Percentiles rank a stretch among this genome's conserved stretches.
These are phyloP conservation scores for Candida fluviatilis DNA, from an alignment of 805 yeast species.

Conservation along the genomic window DNA sequence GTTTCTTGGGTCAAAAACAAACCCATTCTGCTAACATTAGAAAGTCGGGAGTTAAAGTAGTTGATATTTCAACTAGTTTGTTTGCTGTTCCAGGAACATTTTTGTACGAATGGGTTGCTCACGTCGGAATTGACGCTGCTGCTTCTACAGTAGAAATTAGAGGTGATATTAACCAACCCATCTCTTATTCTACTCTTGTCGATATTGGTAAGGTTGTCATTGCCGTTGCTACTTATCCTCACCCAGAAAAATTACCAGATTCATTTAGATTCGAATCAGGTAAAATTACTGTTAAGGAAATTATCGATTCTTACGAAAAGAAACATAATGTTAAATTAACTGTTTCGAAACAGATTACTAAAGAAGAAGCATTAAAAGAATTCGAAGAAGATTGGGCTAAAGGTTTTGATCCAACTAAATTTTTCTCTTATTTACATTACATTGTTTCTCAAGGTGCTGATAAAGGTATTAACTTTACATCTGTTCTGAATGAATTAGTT, in stretches of 20 bases:
- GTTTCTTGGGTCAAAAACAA: slow-evolving; percentile 28
- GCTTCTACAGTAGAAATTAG: slow-evolving; percentile 28
- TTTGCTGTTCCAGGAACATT: slow-evolving; percentile 13
- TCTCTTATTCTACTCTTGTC: slow-evolving; percentile 31
- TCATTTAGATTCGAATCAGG: slow-evolving; percentile 40
- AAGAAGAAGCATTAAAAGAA: slow-evolving; percentile 19
- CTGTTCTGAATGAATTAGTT: slow-evolving; percentile 27
- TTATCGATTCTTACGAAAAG: slow-evolving; percentile 38
- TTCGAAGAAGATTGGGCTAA: slow-evolving; percentile 12
- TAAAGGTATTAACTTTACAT: slow-evolving; percentile 16
- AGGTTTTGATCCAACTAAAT: slow-evolving; percentile 30
- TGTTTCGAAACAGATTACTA: slow-evolving; percentile 22
- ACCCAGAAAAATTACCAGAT: slow-evolving; percentile 40
- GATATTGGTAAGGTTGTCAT: slow-evolving; percentile 47
- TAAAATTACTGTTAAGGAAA: slow-evolving; percentile 32
- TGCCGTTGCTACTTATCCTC: slow-evolving; percentile 30
- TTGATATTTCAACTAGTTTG: slow-evolving; percentile 8
- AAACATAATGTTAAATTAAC: slow-evolving; percentile 30
- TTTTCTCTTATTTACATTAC: slow-evolving; percentile 31
- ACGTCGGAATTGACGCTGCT: slow-evolving; percentile 35
- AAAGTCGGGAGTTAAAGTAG: slow-evolving; percentile 14
- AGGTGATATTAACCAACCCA: slow-evolving; percentile 36
- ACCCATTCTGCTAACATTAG: slow-evolving; percentile 37
- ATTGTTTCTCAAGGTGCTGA: slow-evolving; percentile 9
- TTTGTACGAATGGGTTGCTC: slow-evolving; percentile 29